A percentile compares a stretch with the other conserved stretches of the same genome.
Conservation (phyloP, 371 early-diverging fungal species). For the Circinella minor region DNA sequence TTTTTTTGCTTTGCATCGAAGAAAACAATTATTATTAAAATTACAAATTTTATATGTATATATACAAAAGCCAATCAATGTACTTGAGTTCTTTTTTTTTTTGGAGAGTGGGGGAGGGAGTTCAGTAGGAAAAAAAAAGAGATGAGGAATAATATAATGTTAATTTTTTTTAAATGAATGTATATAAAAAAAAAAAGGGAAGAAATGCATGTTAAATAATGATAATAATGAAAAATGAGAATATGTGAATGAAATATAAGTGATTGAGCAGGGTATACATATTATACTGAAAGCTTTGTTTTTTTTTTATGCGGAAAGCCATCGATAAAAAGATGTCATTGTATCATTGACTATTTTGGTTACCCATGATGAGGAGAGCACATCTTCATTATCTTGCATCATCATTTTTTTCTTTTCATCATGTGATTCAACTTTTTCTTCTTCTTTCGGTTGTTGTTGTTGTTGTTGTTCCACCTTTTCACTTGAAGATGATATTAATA, state of each 20-base stretch:
- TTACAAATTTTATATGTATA: not conserved
- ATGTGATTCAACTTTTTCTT: not conserved
- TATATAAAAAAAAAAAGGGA: no score
- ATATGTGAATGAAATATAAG: slow-evolving; percentile 61
- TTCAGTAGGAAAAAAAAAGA: no score
- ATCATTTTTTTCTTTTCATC: slow-evolving; percentile 15
- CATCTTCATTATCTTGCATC: not conserved
- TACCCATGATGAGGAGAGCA: not conserved
- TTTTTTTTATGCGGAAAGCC: slow-evolving; percentile 7
- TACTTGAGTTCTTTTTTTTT: no score
- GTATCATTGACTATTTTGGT: slow-evolving; percentile 5
- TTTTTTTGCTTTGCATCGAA: not conserved
- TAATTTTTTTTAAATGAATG: slow-evolving; percentile 62
- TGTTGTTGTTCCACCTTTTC: slow-evolving; percentile 11
- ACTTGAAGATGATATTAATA: slow-evolving; percentile 14
- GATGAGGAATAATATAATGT: no score
- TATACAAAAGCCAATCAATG: no score
- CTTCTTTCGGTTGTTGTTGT: not conserved
- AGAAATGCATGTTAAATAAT: no score
- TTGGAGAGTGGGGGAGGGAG: no score
- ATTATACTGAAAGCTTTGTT: not conserved
- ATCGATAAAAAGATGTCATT: not conserved
- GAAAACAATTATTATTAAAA: not conserved
- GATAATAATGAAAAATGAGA: no score
- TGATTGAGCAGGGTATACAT: not conserved